Base-by-base conservation (phyloP, 2,329 filamentous ascomycete genomes). In the Penicillium hesseltinei region DNA sequence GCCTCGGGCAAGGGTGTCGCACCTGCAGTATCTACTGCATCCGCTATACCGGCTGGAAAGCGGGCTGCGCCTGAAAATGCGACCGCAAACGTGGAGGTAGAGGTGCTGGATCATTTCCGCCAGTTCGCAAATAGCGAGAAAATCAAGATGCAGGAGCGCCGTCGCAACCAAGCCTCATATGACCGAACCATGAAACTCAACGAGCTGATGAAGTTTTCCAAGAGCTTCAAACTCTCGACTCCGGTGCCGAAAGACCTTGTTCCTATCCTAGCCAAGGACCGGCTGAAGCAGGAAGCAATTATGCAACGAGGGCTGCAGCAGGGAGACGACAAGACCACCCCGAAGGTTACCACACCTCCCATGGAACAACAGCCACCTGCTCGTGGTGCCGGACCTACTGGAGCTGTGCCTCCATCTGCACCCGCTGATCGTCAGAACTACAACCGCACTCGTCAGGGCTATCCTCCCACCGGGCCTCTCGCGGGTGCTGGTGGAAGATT, bases 191-290 rank as follows among this genome's bases (percentile, higher is more conserved):
- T 94, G 63, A 97, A 96, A 75, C 76, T 99, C 60, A 96, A 91
- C 58, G 94, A 99, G 76, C 78, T 99, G 57, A 95, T 94, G 81
- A 96, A 93, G 70, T 99, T 99, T 74, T 91, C 94, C 1, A 85
- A 88, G 65, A 94, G 85, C 71, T 99, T 99, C 81, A 97, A 97
- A 77, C 84, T 99, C 19, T 88, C 90, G 49, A 97, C 93, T 3
- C 92, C 92, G 6, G 92, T 99, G 11, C 94, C 94, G 1, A 87
- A 85, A 51, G 94, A 99, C 74, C 78, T 99, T 36, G 92, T 99
- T 29, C 88, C 91, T 1, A 99, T 99, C 64, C 88, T 99, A 59
- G 93, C 94, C 57, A 99, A 97, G 73, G 94, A 99, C 71, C 92
- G 92, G n/a, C 83, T 81, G 45, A 99, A 97, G 78, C 94, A 97